These are phyloP conservation scores for Trichoderma cornu-damae DNA, from an alignment of 2,329 filamentous ascomycete genomes.

Conservation along the genomic window DNA sequence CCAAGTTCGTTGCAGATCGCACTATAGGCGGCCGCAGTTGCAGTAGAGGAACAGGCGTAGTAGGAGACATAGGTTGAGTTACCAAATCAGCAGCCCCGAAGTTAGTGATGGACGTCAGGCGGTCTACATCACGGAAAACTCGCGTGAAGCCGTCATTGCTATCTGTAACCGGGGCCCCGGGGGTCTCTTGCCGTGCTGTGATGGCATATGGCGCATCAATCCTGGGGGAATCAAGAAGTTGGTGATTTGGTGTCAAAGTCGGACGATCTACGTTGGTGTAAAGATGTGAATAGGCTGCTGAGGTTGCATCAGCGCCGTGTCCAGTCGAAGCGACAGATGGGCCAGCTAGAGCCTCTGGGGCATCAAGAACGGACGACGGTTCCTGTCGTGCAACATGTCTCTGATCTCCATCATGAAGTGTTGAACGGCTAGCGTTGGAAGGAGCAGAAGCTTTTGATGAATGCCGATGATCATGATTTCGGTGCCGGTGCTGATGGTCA, in stretches of 20 bases:
- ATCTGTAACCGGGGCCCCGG: constrained; percentile 63
- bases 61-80: constrained; percentile 90
- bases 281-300: constrained; percentile 19
- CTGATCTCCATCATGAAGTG: constrained; percentile 53
- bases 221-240: constrained; percentile 47
- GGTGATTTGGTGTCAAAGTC: constrained; percentile 34
- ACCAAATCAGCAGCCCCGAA: constrained; percentile 62
- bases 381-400: constrained; percentile 68
- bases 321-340: constrained; percentile 32
- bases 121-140: constrained; percentile 74
- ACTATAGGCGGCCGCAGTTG: constrained; percentile 53
- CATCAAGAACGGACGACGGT: constrained; percentile 62
- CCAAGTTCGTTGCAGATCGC: constrained; percentile 47
- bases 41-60: constrained; percentile 69
- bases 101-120: constrained; percentile 75
- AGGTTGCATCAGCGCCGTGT: constrained; percentile 24
- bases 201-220: constrained; percentile 48
- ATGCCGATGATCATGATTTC: constrained; percentile 45
- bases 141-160: constrained; percentile 69
- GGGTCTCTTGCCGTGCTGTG: constrained; percentile 44
- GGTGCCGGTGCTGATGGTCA: constrained; percentile 48
- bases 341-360: constrained; percentile 39
- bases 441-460: constrained; percentile 45
- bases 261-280: constrained; percentile 22
- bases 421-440: constrained; percentile 50